Percentiles rank a stretch among this genome's conserved stretches.
Conservation (phyloP, 352 stramenopile species). For the Globisporangium paroecandrum region DNA sequence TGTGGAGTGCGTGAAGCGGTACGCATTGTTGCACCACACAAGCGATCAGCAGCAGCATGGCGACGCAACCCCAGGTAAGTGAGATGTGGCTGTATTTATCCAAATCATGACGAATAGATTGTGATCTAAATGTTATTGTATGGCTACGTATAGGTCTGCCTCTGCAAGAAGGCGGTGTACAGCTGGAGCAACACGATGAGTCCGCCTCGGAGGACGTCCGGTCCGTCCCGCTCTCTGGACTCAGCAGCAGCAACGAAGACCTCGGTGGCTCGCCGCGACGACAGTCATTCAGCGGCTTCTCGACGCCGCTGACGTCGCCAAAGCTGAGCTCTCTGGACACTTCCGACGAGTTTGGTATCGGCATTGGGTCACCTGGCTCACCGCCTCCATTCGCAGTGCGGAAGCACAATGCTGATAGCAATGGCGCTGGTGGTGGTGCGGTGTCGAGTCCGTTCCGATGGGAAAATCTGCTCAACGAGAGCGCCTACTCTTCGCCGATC, state of each 20-base stretch:
- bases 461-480: constrained; percentile 61
- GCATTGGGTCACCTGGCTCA: constrained; percentile 44
- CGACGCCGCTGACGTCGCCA: constrained; percentile 55
- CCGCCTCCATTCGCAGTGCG: constrained; percentile 69
- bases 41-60: not conserved
- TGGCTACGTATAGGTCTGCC: not conserved
- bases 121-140: not conserved
- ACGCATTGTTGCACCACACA: constrained; percentile 51
- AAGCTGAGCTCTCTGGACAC: constrained; percentile 56
- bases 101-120: not conserved
- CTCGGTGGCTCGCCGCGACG: constrained; percentile 24
- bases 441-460: constrained; percentile 58
- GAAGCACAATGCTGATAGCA: constrained; percentile 10
- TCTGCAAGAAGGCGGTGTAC: not conserved
- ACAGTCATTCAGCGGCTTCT: constrained; percentile 48
- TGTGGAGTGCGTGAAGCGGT: constrained; percentile 81
- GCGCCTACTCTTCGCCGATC: constrained; percentile 51
- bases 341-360: constrained; percentile 43
- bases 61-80: not conserved
- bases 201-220: constrained; percentile 18
- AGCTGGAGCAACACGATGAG: constrained; percentile 27
- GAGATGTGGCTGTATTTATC: too few relatives aligned
- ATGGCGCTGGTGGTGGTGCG: not conserved
- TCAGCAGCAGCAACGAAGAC: constrained; percentile 44
- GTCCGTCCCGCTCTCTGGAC: constrained; percentile 25